Evolutionary conservation across 768 basidiomycete genomes (phyloP), one percentile per base, ranked within the genome.

Genomic region (Galerina sulciceps): DNA sequence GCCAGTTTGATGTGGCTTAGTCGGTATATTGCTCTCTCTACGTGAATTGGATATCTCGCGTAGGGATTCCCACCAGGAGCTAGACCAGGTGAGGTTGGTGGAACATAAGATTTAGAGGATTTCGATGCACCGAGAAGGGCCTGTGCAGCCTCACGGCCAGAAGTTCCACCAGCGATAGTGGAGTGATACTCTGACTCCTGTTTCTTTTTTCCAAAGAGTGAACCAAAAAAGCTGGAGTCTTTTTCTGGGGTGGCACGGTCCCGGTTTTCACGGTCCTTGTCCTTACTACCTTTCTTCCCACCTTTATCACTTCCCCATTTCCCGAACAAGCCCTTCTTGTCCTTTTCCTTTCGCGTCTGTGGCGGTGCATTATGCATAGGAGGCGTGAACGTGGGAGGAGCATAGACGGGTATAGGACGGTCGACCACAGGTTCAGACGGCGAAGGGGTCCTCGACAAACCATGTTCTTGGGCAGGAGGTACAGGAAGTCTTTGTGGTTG

Each of bases 1-100:
- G 97, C 97, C 44, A 99, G 81, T 74, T 99, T 99, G 81, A 99
- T 99, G 70, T 99, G 97, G 71, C 93, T 96, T 49, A 99, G 79
- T 59, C 97, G 83, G 75, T 99, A 99, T 46, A 99, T 96, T 3
- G 97, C 97, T 35, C 97, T 86, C 72, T 99, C 97, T 62, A 99
- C 97, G 68, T 99, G 97, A 59, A 99, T 98, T 9, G 97, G 97
- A 71, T 99, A 96, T 63, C 97, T 86, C 50, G 96, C 76, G 60
- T 82, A 85, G 50, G 79, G 78, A 64, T 82, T 80, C 35, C 76
- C 71, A 18, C 73, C 78, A 13, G 76, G 72, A 11, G 76, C 75
- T 40, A 80, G 70, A 20, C 76, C 83, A 18, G 90, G 87, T 10
- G 90, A 88, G 3, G 83, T 76, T 8, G 89, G 85, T 0, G 87